These are phyloP conservation scores for Eutrema japonicum DNA, from an alignment of 345 rosid species.

Conservation along the genomic window DNA sequence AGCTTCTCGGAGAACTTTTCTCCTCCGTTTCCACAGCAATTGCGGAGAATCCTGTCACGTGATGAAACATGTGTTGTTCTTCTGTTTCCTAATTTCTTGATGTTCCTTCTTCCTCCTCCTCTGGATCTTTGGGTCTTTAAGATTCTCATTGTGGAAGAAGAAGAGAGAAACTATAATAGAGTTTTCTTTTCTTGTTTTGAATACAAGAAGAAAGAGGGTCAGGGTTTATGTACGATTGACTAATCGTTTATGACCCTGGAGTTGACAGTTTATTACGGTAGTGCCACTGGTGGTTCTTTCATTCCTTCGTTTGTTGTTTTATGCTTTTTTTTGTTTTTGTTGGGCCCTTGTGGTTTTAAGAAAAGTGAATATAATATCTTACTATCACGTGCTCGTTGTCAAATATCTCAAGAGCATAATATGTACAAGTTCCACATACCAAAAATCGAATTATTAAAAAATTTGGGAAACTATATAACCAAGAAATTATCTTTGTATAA, in stretches of 20 bases:
- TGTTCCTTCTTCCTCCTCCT: conserved; percentile 36
- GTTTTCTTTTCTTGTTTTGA: background rate
- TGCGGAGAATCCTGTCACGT: conserved; percentile 23
- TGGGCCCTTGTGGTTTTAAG: background rate
- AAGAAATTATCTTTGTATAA: too few relatives aligned
- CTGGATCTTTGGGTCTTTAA: conserved; percentile 43
- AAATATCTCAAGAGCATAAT: conserved; percentile 18
- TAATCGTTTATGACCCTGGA: conserved; percentile 40
- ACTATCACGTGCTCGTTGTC: conserved; percentile 33
- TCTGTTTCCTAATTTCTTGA: conserved; percentile 18
- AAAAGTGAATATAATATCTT: conserved; percentile 20
- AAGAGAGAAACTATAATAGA: background rate
- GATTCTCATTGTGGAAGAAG: conserved; percentile 43
- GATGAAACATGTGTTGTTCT: conserved; percentile 14
- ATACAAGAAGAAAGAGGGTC: background rate
- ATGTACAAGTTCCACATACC: too few relatives aligned
- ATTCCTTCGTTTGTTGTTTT: conserved; percentile 32
- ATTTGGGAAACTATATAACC: too few relatives aligned
- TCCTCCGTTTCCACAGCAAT: conserved; percentile 10
- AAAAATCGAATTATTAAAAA: too few relatives aligned
- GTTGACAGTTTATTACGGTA: conserved; percentile 40
- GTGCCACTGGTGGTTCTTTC: conserved; percentile 43
- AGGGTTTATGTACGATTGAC: conserved; percentile 51
- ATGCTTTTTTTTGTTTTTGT: background rate
- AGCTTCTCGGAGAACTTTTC: conserved; percentile 67